Evolutionary conservation across 1,284 basidiomycete species (phyloP).

Genomic region (Malassezia psittaci): DNA sequence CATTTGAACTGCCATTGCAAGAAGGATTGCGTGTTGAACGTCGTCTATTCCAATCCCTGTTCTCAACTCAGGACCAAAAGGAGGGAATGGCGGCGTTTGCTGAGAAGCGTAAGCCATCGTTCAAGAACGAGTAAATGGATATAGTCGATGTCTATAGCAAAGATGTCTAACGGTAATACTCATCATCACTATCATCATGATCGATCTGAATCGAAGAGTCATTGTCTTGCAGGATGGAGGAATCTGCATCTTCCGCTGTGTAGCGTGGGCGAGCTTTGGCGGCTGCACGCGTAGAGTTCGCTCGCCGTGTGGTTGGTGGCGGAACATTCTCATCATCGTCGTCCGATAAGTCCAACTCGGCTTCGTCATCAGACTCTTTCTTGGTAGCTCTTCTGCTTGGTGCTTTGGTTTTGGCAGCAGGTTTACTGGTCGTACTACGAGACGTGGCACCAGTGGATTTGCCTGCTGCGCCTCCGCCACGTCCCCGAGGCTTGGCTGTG

Average conservation of each 20-base stretch:
- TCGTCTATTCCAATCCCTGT: constrained; percentile 79
- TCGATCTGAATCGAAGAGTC: constrained; percentile 6
- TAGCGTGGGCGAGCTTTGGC: constrained; percentile 7
- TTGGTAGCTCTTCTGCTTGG: not conserved
- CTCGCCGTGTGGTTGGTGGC: constrained; percentile 8
- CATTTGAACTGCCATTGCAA: constrained; percentile 68
- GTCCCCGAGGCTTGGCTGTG: constrained; percentile 2
- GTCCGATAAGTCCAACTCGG: constrained; percentile 2
- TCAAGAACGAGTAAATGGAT: constrained; percentile 31
- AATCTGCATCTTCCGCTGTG: not conserved
- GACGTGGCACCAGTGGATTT: constrained; percentile 6
- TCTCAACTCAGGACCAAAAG: constrained; percentile 94
- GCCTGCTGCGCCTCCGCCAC: constrained; percentile 5
- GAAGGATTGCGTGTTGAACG: constrained; percentile 83
- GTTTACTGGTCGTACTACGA: not conserved
- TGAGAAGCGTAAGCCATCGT: constrained; percentile 69
- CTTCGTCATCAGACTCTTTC: constrained; percentile 4
- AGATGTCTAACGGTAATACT: constrained; percentile 13
- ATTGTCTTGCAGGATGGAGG: constrained; percentile 4
- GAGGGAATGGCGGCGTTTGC: constrained; percentile 95
- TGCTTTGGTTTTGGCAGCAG: constrained; percentile 4
- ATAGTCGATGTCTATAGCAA: not conserved
- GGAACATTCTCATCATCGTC: constrained; percentile 4
- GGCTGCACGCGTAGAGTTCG: constrained; percentile 10
- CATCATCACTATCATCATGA: constrained; percentile 15